phyloP scores from a whole-genome alignment of 2,329 filamentous ascomycete species.

The Stemphylium beticola region DNA sequence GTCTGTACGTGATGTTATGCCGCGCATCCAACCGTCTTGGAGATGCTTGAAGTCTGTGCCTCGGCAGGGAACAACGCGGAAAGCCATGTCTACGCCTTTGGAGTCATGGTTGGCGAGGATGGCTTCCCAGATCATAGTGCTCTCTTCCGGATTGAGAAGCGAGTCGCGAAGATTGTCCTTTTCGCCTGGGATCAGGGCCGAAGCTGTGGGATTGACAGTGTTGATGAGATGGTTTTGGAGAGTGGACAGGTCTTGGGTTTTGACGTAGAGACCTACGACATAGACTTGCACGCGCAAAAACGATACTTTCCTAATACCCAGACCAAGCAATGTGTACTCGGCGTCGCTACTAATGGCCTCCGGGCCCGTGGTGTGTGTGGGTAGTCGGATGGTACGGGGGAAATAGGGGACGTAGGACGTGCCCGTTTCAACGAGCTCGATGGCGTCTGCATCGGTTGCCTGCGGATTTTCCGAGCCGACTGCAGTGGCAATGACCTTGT shows the following conservation, averaged over 20 bases:
- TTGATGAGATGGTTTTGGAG: slow-evolving; percentile 80
- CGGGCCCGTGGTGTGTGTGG: slow-evolving; percentile 48
- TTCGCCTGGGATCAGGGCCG: slow-evolving; percentile 81
- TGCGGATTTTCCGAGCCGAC: slow-evolving; percentile 36
- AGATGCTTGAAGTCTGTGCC: slow-evolving; percentile 95
- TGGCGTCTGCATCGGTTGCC: slow-evolving; percentile 58
- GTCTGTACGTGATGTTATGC: slow-evolving; percentile 76
- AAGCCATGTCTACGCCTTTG: slow-evolving; percentile 69
- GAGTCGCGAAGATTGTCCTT: slow-evolving; percentile 73
- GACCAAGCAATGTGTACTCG: slow-evolving; percentile 87
- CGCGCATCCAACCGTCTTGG: slow-evolving; percentile 87
- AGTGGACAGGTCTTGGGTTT: slow-evolving; percentile 79
- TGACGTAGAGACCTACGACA: slow-evolving; percentile 90
- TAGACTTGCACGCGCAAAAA: slow-evolving; percentile 93
- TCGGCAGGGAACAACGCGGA: slow-evolving; percentile 86
- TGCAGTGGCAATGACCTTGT: slow-evolving; percentile 60
- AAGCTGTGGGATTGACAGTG: slow-evolving; percentile 77
- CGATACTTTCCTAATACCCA: slow-evolving; percentile 87
- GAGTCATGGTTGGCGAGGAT: slow-evolving; percentile 65
- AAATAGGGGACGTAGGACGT: slow-evolving; percentile 81
- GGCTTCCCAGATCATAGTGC: slow-evolving; percentile 75
- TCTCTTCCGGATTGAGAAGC: slow-evolving; percentile 72
- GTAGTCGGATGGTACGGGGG: slow-evolving; percentile 72
- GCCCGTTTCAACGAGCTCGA: slow-evolving; percentile 79
- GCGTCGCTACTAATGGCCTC: slow-evolving; percentile 38